Percentiles rank a stretch among this genome's conserved stretches.
Evolutionary conservation across 1,284 basidiomycete species (phyloP).

Genomic region (Microbotryum violaceum): DNA sequence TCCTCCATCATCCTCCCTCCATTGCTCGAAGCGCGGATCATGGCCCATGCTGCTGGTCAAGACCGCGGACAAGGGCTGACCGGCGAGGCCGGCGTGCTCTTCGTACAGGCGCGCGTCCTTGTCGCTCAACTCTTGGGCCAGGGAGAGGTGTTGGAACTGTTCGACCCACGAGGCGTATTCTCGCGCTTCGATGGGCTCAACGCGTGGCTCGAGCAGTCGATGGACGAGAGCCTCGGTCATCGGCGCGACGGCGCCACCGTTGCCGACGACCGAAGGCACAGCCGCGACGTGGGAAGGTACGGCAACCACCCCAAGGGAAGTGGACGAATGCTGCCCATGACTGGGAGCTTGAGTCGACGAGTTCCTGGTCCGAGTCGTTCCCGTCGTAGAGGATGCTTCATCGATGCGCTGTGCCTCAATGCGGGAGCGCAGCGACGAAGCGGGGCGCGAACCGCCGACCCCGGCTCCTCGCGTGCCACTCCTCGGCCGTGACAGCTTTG

Average conservation of each 20-base stretch:
- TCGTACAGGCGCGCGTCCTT: constrained; percentile 36
- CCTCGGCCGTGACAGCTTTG: no score
- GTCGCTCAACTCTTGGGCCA: constrained; percentile 37
- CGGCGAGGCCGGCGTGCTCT: neutral
- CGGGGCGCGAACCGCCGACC: no score
- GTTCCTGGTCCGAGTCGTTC: neutral
- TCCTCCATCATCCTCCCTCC: constrained; percentile 7
- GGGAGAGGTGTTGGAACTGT: constrained; percentile 14
- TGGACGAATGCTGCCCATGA: constrained; percentile 63
- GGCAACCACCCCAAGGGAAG: constrained; percentile 53
- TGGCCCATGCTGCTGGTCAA: neutral
- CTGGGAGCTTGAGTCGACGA: constrained; percentile 41
- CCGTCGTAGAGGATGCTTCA: constrained; percentile 7
- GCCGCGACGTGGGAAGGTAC: constrained; percentile 46
- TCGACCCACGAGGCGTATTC: constrained; percentile 68
- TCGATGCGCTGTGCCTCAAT: constrained; percentile 2
- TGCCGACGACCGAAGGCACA: constrained; percentile 40
- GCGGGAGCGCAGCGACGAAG: neutral
- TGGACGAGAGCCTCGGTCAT: constrained; percentile 59
- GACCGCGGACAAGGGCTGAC: neutral
- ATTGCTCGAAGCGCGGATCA: neutral
- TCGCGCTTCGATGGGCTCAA: constrained; percentile 56
- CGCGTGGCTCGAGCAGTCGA: constrained; percentile 57
- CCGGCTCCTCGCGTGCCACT: no score
- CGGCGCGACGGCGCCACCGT: constrained; percentile 34